phyloP scores from a whole-genome alignment of 2,329 filamentous ascomycete species.

The Macrophomina tecta region DNA sequence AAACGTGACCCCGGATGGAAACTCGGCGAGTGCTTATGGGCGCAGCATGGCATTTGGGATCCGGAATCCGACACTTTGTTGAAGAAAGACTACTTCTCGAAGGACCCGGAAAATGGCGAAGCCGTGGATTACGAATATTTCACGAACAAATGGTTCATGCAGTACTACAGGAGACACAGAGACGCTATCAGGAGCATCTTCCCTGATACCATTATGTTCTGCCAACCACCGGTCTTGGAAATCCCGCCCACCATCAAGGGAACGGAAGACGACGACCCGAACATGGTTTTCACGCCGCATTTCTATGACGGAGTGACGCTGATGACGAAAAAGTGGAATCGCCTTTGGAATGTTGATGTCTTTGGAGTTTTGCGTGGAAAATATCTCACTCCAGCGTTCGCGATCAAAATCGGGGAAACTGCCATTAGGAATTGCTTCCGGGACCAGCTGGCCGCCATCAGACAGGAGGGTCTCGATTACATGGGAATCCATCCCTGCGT shows the following conservation, averaged over 20 bases:
- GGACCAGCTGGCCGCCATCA: conserved; percentile 82
- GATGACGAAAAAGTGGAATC: conserved; percentile 99
- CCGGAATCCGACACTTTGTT: conserved; percentile 76
- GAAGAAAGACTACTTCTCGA: conserved; percentile 86
- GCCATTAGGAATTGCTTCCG: conserved; percentile 93
- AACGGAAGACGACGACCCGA: conserved; percentile 84
- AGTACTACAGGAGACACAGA: conserved; percentile 78
- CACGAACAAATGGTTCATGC: conserved; percentile 90
- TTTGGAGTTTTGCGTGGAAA: conserved; percentile 88
- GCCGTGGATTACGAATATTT: conserved; percentile 82
- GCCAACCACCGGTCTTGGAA: conserved; percentile 90
- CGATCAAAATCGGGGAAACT: conserved; percentile 88
- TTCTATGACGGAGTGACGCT: conserved; percentile 97
- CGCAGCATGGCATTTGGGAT: conserved; percentile 96
- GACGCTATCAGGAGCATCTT: conserved; percentile 78
- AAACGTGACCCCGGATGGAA: conserved; percentile 87
- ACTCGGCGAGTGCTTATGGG: conserved; percentile 94
- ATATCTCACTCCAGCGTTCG: conserved; percentile 88
- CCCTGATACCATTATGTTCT: conserved; percentile 82
- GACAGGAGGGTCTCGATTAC: conserved; percentile 84
- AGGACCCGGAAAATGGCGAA: conserved; percentile 75
- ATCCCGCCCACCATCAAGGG: conserved; percentile 87
- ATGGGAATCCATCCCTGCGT: conserved; percentile 89
- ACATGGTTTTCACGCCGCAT: conserved; percentile 91
- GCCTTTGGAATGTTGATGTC: conserved; percentile 95